A percentile compares a stretch with the other conserved stretches of the same genome.
Evolutionary conservation across 352 stramenopile species (phyloP).

Genomic region (Globisporangium canariense): DNA sequence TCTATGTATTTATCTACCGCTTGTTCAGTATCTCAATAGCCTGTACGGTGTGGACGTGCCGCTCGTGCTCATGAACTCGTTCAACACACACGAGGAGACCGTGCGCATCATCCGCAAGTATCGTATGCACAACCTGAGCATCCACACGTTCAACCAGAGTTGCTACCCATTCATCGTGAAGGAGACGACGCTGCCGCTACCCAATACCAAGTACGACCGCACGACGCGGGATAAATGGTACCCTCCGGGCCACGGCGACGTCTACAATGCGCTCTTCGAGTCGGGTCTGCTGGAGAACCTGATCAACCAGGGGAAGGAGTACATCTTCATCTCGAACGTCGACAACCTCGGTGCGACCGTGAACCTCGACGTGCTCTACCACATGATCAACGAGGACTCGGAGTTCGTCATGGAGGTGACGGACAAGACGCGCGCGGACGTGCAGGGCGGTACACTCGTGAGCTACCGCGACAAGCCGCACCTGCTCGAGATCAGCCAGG

Average conservation of each 20-base stretch:
- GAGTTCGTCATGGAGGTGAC: constrained; percentile 99
- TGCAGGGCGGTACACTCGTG: constrained; percentile 89
- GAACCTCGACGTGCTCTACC: constrained; percentile 97
- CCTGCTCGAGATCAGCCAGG: constrained; percentile 97
- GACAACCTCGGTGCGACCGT: constrained; percentile 99
- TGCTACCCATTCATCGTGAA: constrained; percentile 91
- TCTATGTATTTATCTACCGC: neutral
- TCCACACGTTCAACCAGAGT: constrained; percentile 94
- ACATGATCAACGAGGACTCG: constrained; percentile 96
- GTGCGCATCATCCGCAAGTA: constrained; percentile 98
- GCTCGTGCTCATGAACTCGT: constrained; percentile 99
- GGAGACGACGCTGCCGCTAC: constrained; percentile 87
- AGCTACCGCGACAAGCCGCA: constrained; percentile 92
- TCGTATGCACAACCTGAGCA: constrained; percentile 93
- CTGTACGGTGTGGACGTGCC: constrained; percentile 95
- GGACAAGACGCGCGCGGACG: constrained; percentile 91
- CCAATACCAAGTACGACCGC: constrained; percentile 84
- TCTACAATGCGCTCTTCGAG: constrained; percentile 98
- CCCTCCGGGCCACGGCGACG: constrained; percentile 97
- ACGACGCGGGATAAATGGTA: constrained; percentile 88
- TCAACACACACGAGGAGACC: constrained; percentile 98
- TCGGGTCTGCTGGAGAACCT: constrained; percentile 95
- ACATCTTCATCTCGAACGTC: constrained; percentile 99
- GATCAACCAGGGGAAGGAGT: constrained; percentile 95
- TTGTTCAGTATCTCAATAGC: constrained; percentile 82